phyloP scores from a whole-genome alignment of 352 stramenopile species.

The Phytopythium ostracodes region DNA sequence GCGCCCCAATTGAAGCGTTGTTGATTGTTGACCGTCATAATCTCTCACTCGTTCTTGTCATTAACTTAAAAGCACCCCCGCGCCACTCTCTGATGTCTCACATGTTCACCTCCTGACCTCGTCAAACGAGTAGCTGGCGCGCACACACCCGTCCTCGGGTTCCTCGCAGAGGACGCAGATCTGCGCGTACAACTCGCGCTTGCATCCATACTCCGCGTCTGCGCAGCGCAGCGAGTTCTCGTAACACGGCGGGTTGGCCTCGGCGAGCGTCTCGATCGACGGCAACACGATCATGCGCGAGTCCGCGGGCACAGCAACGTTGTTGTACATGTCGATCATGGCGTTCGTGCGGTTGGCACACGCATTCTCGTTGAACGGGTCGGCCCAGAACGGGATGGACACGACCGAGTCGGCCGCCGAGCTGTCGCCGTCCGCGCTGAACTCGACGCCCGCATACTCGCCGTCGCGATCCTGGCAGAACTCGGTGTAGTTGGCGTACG shows the following conservation, averaged over 20 bases:
- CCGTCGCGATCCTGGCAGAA: constrained; percentile 49
- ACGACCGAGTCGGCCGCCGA: constrained; percentile 12
- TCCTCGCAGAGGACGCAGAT: constrained; percentile 39
- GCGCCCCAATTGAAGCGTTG: neutral
- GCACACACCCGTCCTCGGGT: constrained; percentile 14
- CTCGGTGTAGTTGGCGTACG: constrained; percentile 43
- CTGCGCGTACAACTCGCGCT: constrained; percentile 43
- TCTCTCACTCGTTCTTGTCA: neutral
- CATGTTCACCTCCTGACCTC: neutral
- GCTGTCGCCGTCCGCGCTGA: constrained; percentile 15
- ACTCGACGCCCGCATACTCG: constrained; percentile 50
- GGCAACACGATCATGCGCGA: constrained; percentile 41
- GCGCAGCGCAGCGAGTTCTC: constrained; percentile 37
- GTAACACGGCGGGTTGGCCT: constrained; percentile 51
- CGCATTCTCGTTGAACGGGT: constrained; percentile 26
- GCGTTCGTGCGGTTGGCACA: constrained; percentile 27
- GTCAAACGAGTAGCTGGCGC: constrained; percentile 6
- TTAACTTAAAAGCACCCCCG: neutral
- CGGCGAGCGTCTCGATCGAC: constrained; percentile 17
- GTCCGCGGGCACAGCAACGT: constrained; percentile 10
- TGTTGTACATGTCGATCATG: constrained; percentile 45
- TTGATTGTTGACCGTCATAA: neutral
- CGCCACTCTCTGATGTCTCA: no score
- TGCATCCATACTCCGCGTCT: constrained; percentile 31
- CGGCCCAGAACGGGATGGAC: constrained; percentile 50